These are phyloP conservation scores for Anthracocystis walkeri DNA, from an alignment of 1,284 basidiomycete genomes.

Conservation along the genomic window DNA sequence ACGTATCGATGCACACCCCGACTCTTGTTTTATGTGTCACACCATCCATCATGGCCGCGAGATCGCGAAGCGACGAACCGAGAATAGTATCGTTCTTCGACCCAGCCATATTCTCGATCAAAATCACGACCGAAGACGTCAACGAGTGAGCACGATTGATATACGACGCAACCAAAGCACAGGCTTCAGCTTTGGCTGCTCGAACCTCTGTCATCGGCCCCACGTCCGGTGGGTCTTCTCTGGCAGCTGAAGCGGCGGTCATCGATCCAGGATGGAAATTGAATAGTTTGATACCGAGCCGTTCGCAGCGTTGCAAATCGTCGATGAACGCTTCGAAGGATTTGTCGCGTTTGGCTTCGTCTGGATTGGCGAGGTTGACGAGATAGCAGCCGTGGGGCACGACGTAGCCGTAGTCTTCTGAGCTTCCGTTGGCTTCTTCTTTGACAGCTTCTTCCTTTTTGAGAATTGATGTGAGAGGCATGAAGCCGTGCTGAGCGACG, in stretches of 20 bases:
- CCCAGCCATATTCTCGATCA: constrained; percentile 86
- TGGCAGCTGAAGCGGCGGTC: constrained; percentile 21
- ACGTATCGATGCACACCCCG: constrained; percentile 87
- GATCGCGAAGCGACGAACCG: constrained; percentile 78
- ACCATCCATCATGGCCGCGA: constrained; percentile 77
- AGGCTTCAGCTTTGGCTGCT: constrained; percentile 76
- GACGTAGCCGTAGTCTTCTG: constrained; percentile 71
- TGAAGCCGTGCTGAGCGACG: constrained; percentile 19
- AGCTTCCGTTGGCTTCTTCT: background rate
- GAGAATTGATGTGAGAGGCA: background rate
- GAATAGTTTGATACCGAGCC: constrained; percentile 79
- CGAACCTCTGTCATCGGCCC: constrained; percentile 73
- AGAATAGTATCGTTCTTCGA: constrained; percentile 78
- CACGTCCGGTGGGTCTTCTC: background rate
- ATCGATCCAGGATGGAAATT: constrained; percentile 80
- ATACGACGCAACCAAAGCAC: constrained; percentile 78
- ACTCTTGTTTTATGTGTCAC: constrained; percentile 81
- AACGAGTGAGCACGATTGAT: constrained; percentile 82
- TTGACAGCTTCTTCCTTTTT: constrained; percentile 7
- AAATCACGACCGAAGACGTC: constrained; percentile 76
- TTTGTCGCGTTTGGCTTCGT: constrained; percentile 81
- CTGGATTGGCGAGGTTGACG: constrained; percentile 85
- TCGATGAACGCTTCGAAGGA: constrained; percentile 85
- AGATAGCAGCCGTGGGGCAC: constrained; percentile 87
- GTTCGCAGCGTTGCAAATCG: constrained; percentile 83